Evolutionary conservation across 495 filamentous ascomycete species (phyloP).

Genomic region (Choiromyces venosus): DNA sequence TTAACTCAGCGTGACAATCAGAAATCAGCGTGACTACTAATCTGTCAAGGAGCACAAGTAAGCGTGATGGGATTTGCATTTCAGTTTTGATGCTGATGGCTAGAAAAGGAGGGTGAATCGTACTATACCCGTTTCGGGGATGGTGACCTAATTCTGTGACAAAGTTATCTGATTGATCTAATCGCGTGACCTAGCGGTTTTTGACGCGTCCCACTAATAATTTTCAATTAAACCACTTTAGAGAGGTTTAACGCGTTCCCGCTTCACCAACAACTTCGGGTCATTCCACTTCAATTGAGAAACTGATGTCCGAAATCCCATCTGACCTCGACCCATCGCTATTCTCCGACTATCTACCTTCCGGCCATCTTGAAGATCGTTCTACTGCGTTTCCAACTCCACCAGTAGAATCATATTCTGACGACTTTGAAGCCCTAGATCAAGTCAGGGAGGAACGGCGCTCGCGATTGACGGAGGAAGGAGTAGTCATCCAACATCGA

Average conservation of each 20-base stretch:
- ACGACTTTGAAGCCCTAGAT: slow-evolving; percentile 60
- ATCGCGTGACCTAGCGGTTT: background rate
- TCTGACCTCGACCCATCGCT: slow-evolving; percentile 37
- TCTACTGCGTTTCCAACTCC: slow-evolving; percentile 18
- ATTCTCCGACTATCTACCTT: slow-evolving; percentile 28
- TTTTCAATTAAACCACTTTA: background rate
- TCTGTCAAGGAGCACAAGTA: background rate
- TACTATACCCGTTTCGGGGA: too few species aligned
- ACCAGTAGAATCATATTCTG: slow-evolving; percentile 43
- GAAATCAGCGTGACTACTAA: background rate
- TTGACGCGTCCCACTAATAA: background rate
- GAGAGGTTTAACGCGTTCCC: background rate
- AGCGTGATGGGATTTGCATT: too few species aligned
- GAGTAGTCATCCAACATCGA: slow-evolving; percentile 61
- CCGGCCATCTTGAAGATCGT: slow-evolving; percentile 14
- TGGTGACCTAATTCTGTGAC: background rate
- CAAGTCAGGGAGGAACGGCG: slow-evolving; percentile 49
- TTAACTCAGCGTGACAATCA: background rate
- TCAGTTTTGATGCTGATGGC: too few species aligned
- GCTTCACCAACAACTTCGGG: background rate
- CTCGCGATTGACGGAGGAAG: slow-evolving; percentile 48
- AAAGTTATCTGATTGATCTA: background rate
- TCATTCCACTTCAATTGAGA: background rate
- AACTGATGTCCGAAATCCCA: slow-evolving; percentile 34
- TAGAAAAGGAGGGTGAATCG: too few species aligned